Evolutionary conservation across 495 filamentous ascomycete species (phyloP).

Genomic region (Aspergillus wentii): DNA sequence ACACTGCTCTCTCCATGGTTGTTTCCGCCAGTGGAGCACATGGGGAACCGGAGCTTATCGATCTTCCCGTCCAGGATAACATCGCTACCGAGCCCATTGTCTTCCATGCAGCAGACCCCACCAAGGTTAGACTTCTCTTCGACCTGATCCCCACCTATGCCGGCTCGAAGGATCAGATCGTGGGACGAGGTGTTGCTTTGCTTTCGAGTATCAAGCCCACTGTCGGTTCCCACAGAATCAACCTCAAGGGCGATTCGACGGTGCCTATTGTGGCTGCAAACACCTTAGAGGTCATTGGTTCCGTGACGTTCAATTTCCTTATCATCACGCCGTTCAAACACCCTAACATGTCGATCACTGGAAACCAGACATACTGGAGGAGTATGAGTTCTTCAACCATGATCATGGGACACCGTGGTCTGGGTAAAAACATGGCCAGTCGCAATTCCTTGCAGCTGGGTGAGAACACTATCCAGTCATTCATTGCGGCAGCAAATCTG

Average conservation of each 20-base stretch:
- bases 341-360: constrained; percentile 85
- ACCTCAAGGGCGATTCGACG: constrained; percentile 86
- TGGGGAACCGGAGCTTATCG: constrained; percentile 82
- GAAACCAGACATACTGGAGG: constrained; percentile 94
- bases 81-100: constrained; percentile 88
- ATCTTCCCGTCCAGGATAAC: constrained; percentile 90
- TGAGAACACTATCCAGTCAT: constrained; percentile 92
- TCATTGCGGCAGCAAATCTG: constrained; percentile 91
- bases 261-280: constrained; percentile 81
- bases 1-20: constrained; percentile 88
- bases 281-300: constrained; percentile 85
- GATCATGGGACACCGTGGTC: constrained; percentile 88
- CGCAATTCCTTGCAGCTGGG: constrained; percentile 86
- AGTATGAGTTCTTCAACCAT: constrained; percentile 72
- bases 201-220: constrained; percentile 78
- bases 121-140: constrained; percentile 84
- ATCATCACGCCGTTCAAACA: constrained; percentile 93
- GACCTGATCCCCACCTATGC: constrained; percentile 97
- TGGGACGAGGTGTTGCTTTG: constrained; percentile 89
- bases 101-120: constrained; percentile 72
- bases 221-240: constrained; percentile 75
- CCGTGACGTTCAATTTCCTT: constrained; percentile 93
- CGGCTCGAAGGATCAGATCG: constrained; percentile 77
- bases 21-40: constrained; percentile 84
- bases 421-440: constrained; percentile 84